Evolutionary conservation across 148 eudicot species (phyloP).

Genomic region (Chenopodium berlandieri): DNA sequence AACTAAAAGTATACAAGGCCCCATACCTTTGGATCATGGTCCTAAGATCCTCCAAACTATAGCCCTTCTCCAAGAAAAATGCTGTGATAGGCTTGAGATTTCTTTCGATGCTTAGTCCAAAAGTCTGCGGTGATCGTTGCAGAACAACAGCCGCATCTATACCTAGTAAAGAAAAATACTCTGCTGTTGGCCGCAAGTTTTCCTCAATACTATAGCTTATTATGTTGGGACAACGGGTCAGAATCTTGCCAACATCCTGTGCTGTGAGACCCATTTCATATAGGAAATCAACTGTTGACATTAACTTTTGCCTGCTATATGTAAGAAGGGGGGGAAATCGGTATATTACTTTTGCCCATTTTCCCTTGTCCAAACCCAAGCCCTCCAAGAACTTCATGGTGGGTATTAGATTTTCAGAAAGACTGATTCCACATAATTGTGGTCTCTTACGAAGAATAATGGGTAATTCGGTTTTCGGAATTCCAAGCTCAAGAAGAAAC

Average conservation of each 20-base stretch:
- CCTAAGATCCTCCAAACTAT: slow-evolving; percentile 44
- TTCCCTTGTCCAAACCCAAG: slow-evolving; percentile 67
- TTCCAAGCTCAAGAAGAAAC: slow-evolving; percentile 78
- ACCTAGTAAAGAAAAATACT: slow-evolving; percentile 58
- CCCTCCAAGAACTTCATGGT: slow-evolving; percentile 73
- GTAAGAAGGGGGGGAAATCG: slow-evolving; percentile 84
- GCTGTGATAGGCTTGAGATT: slow-evolving; percentile 67
- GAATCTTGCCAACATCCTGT: slow-evolving; percentile 55
- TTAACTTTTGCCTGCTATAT: slow-evolving; percentile 65
- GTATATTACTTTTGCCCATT: slow-evolving; percentile 77
- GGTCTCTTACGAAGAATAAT: slow-evolving; percentile 68
- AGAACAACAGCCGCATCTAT: slow-evolving; percentile 55
- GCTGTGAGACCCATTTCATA: slow-evolving; percentile 75
- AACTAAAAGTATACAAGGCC: slow-evolving; percentile 66
- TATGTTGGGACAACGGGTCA: slow-evolving; percentile 75
- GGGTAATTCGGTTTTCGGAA: slow-evolving; percentile 68
- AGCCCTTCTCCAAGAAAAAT: slow-evolving; percentile 67
- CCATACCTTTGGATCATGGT: slow-evolving; percentile 66
- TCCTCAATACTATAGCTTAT: slow-evolving; percentile 81
- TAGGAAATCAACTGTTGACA: slow-evolving; percentile 67
- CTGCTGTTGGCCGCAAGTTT: slow-evolving; percentile 64
- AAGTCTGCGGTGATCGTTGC: slow-evolving; percentile 57
- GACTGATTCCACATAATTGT: slow-evolving; percentile 80
- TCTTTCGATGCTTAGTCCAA: slow-evolving; percentile 63
- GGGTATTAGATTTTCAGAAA: slow-evolving; percentile 75